These are phyloP conservation scores for Trametes cinnabarina DNA, from an alignment of 768 basidiomycete genomes.

Conservation along the genomic window DNA sequence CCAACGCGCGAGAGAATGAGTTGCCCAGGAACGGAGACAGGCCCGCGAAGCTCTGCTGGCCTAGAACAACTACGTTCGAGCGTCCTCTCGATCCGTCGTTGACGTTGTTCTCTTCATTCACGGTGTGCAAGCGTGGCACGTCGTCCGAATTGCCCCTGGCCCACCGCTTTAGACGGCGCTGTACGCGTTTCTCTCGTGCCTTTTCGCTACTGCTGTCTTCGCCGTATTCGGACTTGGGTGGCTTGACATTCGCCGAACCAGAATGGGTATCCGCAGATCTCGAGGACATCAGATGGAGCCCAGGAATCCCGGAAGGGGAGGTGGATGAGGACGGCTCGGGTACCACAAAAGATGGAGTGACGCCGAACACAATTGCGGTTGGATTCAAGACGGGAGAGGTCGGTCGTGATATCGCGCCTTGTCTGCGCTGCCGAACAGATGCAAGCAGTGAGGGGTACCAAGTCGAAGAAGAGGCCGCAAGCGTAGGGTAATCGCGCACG, in stretches of 20 bases:
- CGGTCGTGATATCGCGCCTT: conserved; percentile 58
- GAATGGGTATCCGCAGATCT: conserved; percentile 37
- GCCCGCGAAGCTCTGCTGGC: conserved; percentile 36
- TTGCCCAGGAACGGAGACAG: conserved; percentile 36
- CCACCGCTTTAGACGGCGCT: conserved; percentile 72
- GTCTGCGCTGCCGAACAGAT: conserved; percentile 74
- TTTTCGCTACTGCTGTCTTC: conserved; percentile 66
- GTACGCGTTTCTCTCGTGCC: conserved; percentile 69
- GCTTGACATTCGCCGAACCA: conserved; percentile 32
- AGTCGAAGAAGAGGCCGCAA: conserved; percentile 64
- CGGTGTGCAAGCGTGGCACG: conserved; percentile 49
- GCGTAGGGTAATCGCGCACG: conserved; percentile 75
- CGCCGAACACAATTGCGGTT: conserved; percentile 84
- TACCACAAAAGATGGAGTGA: conserved; percentile 73
- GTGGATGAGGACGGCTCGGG: conserved; percentile 33
- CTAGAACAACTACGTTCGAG: conserved; percentile 47
- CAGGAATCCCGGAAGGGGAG: conserved; percentile 29
- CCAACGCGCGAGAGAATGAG: conserved; percentile 17
- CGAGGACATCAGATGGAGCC: conserved; percentile 46
- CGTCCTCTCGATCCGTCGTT: conserved; percentile 14
- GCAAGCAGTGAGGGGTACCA: conserved; percentile 84
- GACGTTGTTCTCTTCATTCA: conserved; percentile 40
- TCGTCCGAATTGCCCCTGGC: conserved; percentile 65
- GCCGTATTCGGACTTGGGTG: conserved; percentile 52
- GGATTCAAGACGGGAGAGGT: conserved; percentile 64